Evolutionary conservation across 1,139 yeast genomes (phyloP), one percentile per base, ranked within the genome.

Genomic region (Geotrichum reessii): DNA sequence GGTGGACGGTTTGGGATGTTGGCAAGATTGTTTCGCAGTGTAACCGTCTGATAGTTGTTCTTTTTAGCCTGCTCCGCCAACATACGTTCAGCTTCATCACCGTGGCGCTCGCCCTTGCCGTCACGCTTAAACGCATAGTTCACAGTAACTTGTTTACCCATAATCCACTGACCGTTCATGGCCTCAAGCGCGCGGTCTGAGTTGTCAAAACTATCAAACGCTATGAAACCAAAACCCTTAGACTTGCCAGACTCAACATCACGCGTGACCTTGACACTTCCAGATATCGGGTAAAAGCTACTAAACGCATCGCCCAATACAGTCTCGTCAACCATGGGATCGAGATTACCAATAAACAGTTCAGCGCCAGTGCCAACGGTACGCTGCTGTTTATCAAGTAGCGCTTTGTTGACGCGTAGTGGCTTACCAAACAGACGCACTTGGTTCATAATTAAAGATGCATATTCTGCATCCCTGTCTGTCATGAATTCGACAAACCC

Each of bases 401-500:
- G 78, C 0, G 85, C 80, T 62, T 76, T 78, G 64, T 83, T 81
- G 59, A 92, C 79, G 62, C 84, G 80, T 28, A 93, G 67, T 0
- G 80, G 75, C 65, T 85, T 84, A 0, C 88, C 91, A 67, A 73
- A 88, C 46, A 93, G 73, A 51, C 83, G 73, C 1, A 87, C 76
- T 1, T 89, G 89, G 61, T 81, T 78, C 69, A 89, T 73, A 0
- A 88, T 73, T 61, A 81, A 78, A 44, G 81, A 71, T 0, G 85
- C 90, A 67, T 92, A 93, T 17, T 84, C 86, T 0, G 89, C 86
- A 66, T 91, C 97, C 24, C 73, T 76, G 1, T 74, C 74, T 11
- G 78, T 76, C 57, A 78, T 74, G 66, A 87, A 86, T 69, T 89
- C 95, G 1, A 88, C 85, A 73, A 93, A 93, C 12, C 96, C 98